Percentiles rank a stretch among this genome's conserved stretches.
These are phyloP conservation scores for Lachnellula subtilissima DNA, from an alignment of 2,329 filamentous ascomycete genomes.

Conservation along the genomic window DNA sequence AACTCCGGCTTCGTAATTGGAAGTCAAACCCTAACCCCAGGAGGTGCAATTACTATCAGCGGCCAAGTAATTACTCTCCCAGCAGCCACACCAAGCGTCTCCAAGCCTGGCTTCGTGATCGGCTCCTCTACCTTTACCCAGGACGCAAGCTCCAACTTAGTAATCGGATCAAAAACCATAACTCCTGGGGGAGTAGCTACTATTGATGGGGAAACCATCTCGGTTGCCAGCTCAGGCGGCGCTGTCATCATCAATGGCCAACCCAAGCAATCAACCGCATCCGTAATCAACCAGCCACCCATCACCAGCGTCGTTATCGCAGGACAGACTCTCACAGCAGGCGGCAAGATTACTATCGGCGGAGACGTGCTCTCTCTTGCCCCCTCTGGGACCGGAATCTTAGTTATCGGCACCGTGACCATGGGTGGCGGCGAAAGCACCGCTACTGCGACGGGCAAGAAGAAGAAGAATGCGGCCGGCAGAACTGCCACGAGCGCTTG, in stretches of 20 bases:
- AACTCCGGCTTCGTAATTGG: slow-evolving; percentile 15
- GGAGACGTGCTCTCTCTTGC: slow-evolving; percentile 26
- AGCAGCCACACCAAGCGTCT: slow-evolving; percentile 4
- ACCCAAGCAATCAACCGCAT: slow-evolving; percentile 2
- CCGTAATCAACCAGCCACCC: background rate
- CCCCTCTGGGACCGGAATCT: slow-evolving; percentile 17
- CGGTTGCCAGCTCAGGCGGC: slow-evolving; percentile 7
- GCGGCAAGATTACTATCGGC: slow-evolving; percentile 25
- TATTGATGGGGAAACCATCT: slow-evolving; percentile 5
- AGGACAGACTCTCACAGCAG: slow-evolving; percentile 25
- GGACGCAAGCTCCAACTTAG: slow-evolving; percentile 1
- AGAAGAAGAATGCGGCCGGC: slow-evolving; percentile 20
- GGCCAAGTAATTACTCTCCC: slow-evolving; percentile 17
- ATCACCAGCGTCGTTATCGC: slow-evolving; percentile 19
- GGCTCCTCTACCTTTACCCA: background rate
- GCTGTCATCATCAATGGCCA: slow-evolving; percentile 12
- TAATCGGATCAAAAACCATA: slow-evolving; percentile 1
- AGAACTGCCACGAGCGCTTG: background rate
- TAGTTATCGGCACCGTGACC: slow-evolving; percentile 25
- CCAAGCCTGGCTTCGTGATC: background rate
- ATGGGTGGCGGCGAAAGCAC: slow-evolving; percentile 16
- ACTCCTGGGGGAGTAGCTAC: slow-evolving; percentile 1
- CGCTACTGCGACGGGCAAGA: slow-evolving; percentile 7
- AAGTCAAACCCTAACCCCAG: slow-evolving; percentile 13
- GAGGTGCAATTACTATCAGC: slow-evolving; percentile 12